Conservation (phyloP, 345 rosid species). For the Erysimum cheiranthoides region DNA sequence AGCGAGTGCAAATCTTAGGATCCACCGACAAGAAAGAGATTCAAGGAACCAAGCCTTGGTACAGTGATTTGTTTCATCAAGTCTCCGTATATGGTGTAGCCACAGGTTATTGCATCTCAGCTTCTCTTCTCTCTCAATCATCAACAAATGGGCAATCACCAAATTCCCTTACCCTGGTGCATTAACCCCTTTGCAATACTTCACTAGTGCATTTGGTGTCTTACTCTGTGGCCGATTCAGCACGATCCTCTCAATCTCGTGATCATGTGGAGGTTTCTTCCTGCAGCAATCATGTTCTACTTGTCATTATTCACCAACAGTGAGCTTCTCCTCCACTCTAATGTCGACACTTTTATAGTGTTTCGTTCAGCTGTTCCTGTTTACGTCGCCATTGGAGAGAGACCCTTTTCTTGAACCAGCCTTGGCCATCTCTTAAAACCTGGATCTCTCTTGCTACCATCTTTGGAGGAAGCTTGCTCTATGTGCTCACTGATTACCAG, state of each 20-base stretch:
- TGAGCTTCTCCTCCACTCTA: constrained; percentile 90
- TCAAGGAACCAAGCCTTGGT: background rate
- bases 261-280: constrained; percentile 94
- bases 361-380: constrained; percentile 84
- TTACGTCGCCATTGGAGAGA: constrained; percentile 83
- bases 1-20: background rate
- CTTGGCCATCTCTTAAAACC: constrained; percentile 75
- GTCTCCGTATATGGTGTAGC: constrained; percentile 1
- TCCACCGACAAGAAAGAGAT: background rate
- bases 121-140: constrained; percentile 40
- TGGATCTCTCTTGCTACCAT: constrained; percentile 91
- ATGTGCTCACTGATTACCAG: constrained; percentile 82
- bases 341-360: constrained; percentile 87
- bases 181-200: background rate
- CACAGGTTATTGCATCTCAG: background rate
- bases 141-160: constrained; percentile 86
- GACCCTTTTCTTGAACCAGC: constrained; percentile 78
- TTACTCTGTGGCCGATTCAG: constrained; percentile 60
- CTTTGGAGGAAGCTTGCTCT: constrained; percentile 81
- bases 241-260: constrained; percentile 65
- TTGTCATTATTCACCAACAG: constrained; percentile 88
- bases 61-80: background rate
- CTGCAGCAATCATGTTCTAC: constrained; percentile 84
- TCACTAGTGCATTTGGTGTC: constrained; percentile 48
- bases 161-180: constrained; percentile 92